Conservation (phyloP, 2,329 filamentous ascomycete species). For the Capronia coronata region DNA sequence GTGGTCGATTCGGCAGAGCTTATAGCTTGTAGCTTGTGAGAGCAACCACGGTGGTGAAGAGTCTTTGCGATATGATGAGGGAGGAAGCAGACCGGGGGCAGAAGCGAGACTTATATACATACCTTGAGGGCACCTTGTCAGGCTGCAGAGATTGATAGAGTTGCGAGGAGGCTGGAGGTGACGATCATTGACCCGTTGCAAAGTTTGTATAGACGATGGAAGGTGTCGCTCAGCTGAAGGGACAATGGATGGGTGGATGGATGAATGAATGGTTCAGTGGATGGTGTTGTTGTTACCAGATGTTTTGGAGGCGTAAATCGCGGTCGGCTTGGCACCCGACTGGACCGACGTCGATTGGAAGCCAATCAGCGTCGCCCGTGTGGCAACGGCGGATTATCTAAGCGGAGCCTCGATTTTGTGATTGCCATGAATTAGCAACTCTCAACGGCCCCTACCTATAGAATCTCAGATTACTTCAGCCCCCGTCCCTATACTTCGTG, state of each 20-base stretch:
- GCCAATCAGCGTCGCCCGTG: background rate
- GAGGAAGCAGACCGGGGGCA: background rate
- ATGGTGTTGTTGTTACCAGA: conserved; percentile 5
- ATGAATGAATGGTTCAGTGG: background rate
- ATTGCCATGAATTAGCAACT: no score
- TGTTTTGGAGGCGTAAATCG: conserved; percentile 5
- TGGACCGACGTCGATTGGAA: background rate
- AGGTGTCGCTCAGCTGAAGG: no score
- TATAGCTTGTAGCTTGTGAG: no score
- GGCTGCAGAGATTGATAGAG: background rate
- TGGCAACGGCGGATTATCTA: background rate
- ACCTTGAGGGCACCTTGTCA: background rate
- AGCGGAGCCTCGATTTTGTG: background rate
- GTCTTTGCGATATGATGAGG: conserved; percentile 1
- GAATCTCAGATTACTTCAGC: no score
- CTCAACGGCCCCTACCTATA: no score
- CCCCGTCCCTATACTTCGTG: no score
- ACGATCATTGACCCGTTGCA: conserved; percentile 1
- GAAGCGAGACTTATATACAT: conserved; percentile 3
- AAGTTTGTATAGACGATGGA: conserved; percentile 1
- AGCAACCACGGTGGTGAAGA: conserved; percentile 1
- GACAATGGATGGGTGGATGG: no score
- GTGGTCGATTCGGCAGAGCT: background rate
- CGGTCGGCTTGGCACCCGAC: background rate
- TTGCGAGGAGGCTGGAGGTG: background rate